Percentiles rank a stretch among this genome's conserved stretches.
These are phyloP conservation scores for Starmerella stigmatis DNA, from an alignment of 805 yeast species.

Conservation along the genomic window DNA sequence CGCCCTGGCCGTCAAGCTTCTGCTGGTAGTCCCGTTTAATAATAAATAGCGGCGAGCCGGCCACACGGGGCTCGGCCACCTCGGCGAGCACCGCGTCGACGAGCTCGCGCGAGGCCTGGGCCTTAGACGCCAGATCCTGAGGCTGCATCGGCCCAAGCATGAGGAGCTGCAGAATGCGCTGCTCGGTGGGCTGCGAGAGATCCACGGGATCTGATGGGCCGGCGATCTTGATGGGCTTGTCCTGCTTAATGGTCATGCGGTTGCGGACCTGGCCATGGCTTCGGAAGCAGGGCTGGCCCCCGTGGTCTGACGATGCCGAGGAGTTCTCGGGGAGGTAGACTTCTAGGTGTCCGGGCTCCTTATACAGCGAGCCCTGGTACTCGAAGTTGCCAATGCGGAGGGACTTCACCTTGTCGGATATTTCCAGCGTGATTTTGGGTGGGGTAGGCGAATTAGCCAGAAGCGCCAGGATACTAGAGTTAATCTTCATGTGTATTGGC, in stretches of 20 bases:
- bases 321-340: slow-evolving; percentile 15
- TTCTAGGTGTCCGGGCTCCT: slow-evolving; percentile 24
- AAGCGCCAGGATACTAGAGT: slow-evolving; percentile 13
- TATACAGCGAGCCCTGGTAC: slow-evolving; percentile 15
- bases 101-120: slow-evolving; percentile 11
- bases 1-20: neutral
- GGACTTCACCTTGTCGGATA: slow-evolving; percentile 15
- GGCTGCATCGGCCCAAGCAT: slow-evolving; percentile 8
- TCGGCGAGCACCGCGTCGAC: slow-evolving; percentile 6
- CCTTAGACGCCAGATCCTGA: slow-evolving; percentile 4
- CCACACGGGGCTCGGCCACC: slow-evolving; percentile 5
- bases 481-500: slow-evolving; percentile 24
- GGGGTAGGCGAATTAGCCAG: slow-evolving; percentile 1
- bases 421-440: slow-evolving; percentile 8
- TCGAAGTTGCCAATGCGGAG: slow-evolving; percentile 16
- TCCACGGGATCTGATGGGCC: neutral
- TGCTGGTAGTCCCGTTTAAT: slow-evolving; percentile 23
- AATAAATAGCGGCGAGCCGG: slow-evolving; percentile 15
- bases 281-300: slow-evolving; percentile 6
- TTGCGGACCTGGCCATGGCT: slow-evolving; percentile 17
- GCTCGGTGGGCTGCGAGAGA: slow-evolving; percentile 9
- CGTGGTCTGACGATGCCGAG: neutral
- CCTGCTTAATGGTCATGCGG: slow-evolving; percentile 16
- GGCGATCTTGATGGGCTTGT: slow-evolving; percentile 6
- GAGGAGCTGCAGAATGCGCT: slow-evolving; percentile 13